Evolutionary conservation across 2,329 filamentous ascomycete species (phyloP), one percentile per base, ranked within the genome.

Genomic region (Chrysoporthe austroafricana): DNA sequence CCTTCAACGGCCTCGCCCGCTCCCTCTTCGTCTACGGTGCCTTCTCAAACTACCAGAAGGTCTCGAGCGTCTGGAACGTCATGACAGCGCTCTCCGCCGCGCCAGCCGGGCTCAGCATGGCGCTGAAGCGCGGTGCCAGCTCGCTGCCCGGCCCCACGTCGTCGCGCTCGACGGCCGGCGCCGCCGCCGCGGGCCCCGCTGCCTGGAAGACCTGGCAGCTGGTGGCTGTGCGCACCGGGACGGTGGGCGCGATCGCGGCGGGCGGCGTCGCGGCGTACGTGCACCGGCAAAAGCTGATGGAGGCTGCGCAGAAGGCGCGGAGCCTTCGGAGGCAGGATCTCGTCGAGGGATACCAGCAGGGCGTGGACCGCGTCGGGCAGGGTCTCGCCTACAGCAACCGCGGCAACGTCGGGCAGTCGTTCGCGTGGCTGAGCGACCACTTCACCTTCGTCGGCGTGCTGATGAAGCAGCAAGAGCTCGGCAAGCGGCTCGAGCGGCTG

Each of bases 401-500:
- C 7, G 85, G 85, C 16, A 87, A 84, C 54, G 85, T 88, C 2
- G 89, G 89, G 2, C 85, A 88, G 65, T 92, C 92, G 1, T 91
- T 93, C 72, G 86, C 85, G 21, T 97, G 93, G 89, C 87, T 94
- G 4, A 89, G 90, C 0, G 91, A 91, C 18, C 94, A 97, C 77
- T 87, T 97, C 63, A 92, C 93, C 46, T 97, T 97, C 73, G 91
- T 97, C 1, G 92, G 93, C 0, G 90, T 91, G 58, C 83, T 97
- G 2, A 85, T 93, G 71, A 90, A 91, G 64, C 88, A 88, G 18
- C 88, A 90, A 44, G 91, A 96, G 73, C 80, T 97, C 69, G 87
- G 85, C 66, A 84, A 86, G 56, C 85, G 94, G 18, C 81, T 96
- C 2, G 85, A 87, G 68, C 83, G 86, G 64, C 81, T 94, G 62